Evolutionary conservation across 2,329 filamentous ascomycete species (phyloP).

Genomic region (Hymenoscyphus fructigenus): DNA sequence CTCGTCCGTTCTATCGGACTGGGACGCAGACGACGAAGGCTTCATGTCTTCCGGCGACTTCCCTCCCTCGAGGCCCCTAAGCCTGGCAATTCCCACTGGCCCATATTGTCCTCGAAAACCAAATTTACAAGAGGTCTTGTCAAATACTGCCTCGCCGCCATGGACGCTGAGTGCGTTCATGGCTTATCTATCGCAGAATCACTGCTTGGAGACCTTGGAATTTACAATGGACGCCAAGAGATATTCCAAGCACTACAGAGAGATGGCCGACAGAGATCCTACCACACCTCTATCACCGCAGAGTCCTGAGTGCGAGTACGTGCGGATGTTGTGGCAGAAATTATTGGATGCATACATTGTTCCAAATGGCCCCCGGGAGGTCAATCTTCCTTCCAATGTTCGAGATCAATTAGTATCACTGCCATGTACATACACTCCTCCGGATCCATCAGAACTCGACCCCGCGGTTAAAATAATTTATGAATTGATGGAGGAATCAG

Average conservation of each 20-base stretch:
- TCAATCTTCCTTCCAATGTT: constrained; percentile 85
- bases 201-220: constrained; percentile 93
- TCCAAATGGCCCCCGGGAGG: constrained; percentile 80
- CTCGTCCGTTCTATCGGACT: constrained; percentile 38
- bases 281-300: constrained; percentile 38
- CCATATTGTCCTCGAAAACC: constrained; percentile 62
- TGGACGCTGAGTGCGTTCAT: constrained; percentile 93
- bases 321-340: constrained; percentile 82
- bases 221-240: constrained; percentile 93
- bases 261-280: constrained; percentile 43
- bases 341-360: constrained; percentile 88
- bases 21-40: constrained; percentile 49
- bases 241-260: constrained; percentile 59
- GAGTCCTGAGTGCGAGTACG: constrained; percentile 47
- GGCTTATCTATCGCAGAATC: constrained; percentile 94
- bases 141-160: constrained; percentile 80
- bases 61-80: constrained; percentile 46
- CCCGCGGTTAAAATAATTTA: constrained; percentile 85
- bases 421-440: constrained; percentile 61
- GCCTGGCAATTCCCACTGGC: constrained; percentile 42
- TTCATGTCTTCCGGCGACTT: constrained; percentile 48
- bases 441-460: constrained; percentile 72
- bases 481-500: constrained; percentile 96
- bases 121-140: constrained; percentile 81
- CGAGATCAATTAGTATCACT: constrained; percentile 75